A percentile compares a stretch with the other conserved stretches of the same genome.
Conservation (phyloP, 805 yeast genomes). For the Teunomyces pallodes region DNA sequence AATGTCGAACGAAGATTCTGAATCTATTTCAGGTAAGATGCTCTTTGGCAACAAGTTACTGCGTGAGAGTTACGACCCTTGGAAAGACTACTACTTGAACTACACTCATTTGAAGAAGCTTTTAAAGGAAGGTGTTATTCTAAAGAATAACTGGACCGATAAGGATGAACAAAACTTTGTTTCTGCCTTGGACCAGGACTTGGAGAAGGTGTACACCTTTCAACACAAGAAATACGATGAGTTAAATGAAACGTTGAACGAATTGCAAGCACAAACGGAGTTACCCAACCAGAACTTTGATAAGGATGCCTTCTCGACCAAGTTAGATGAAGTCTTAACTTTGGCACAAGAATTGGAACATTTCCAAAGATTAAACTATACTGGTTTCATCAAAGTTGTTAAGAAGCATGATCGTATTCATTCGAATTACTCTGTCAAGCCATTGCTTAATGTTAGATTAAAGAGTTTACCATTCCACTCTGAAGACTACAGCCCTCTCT, state of each 20-base stretch:
- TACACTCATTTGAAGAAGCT: conserved; percentile 65
- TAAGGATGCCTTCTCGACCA: conserved; percentile 57
- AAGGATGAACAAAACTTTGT: conserved; percentile 72
- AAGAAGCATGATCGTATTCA: conserved; percentile 95
- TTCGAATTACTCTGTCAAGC: conserved; percentile 83
- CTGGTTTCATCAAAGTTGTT: conserved; percentile 92
- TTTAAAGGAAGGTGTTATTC: conserved; percentile 63
- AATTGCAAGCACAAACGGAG: conserved; percentile 58
- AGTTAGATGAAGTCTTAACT: conserved; percentile 70
- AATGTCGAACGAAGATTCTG: conserved; percentile 3
- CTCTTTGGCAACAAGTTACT: conserved; percentile 81
- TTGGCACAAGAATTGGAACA: conserved; percentile 84
- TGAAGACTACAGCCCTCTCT: conserved; percentile 90
- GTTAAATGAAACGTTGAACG: conserved; percentile 61
- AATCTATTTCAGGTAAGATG: conserved; percentile 45
- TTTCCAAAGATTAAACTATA: conserved; percentile 87
- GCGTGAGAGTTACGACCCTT: conserved; percentile 80
- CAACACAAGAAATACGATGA: conserved; percentile 66
- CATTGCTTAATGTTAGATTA: conserved; percentile 83
- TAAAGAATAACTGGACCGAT: conserved; percentile 57
- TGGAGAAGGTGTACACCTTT: conserved; percentile 75
- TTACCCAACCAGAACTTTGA: conserved; percentile 44
- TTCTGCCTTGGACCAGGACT: conserved; percentile 59
- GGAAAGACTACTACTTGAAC: conserved; percentile 73
- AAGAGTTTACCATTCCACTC: conserved; percentile 87